phyloP scores from a whole-genome alignment of 1,284 basidiomycete species.

The Irpex rosettiformis region DNA sequence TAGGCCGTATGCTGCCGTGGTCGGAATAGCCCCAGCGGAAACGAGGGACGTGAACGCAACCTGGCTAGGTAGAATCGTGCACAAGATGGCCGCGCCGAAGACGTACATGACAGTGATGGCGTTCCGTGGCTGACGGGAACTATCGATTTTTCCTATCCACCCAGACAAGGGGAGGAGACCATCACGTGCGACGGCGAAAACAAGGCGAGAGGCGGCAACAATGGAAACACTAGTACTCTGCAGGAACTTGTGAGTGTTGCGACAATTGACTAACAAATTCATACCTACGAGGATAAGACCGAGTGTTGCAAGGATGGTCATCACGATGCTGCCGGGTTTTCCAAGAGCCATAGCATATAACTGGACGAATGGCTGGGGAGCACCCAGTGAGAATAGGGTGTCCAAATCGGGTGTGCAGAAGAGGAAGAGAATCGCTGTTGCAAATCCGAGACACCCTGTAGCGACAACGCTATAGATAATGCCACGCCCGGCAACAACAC shows the following conservation, averaged over 20 bases:
- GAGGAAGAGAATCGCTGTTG: constrained; percentile 75
- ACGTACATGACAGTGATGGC: constrained; percentile 80
- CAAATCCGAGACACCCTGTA: constrained; percentile 72
- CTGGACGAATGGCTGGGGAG: constrained; percentile 86
- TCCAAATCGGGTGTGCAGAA: constrained; percentile 80
- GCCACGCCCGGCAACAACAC: constrained; percentile 74
- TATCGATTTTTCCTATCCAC: constrained; percentile 76
- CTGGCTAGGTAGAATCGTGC: constrained; percentile 80
- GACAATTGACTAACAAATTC: too few species aligned
- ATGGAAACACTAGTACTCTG: constrained; percentile 83
- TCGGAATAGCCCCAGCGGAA: constrained; percentile 78
- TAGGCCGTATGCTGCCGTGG: constrained; percentile 79
- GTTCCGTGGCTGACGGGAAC: constrained; percentile 70
- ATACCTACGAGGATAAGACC: constrained; percentile 72
- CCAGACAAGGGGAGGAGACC: constrained; percentile 78
- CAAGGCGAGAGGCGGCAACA: constrained; percentile 79
- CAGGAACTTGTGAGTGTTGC: not conserved
- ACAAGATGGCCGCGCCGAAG: constrained; percentile 69
- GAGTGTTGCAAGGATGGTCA: constrained; percentile 76
- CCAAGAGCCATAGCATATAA: constrained; percentile 81
- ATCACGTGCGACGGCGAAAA: constrained; percentile 86
- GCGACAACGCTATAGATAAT: constrained; percentile 73
- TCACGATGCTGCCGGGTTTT: constrained; percentile 72
- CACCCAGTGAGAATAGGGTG: constrained; percentile 65
- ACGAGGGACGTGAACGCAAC: constrained; percentile 86